Conservation (phyloP, 2,329 filamentous ascomycete species). For the Thielaviopsis euricoi region DNA sequence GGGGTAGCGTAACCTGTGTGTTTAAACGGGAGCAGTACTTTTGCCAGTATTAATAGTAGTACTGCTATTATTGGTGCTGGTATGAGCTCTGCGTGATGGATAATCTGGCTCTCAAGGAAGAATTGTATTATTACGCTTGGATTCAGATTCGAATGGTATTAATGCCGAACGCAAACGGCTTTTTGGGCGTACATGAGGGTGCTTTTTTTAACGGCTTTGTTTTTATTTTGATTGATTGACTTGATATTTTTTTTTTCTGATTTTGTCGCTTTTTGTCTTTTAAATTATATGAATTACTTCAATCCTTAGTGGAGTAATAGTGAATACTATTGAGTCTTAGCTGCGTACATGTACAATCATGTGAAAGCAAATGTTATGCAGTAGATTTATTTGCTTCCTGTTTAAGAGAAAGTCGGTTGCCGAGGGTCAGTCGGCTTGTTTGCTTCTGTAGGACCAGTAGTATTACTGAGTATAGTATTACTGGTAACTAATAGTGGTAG, state of each 20-base stretch:
- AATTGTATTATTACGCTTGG: background rate
- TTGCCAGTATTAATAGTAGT: no score
- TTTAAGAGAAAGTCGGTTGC: background rate
- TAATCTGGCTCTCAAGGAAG: background rate
- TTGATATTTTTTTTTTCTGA: constrained; percentile 17
- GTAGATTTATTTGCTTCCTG: background rate
- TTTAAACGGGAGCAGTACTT: background rate
- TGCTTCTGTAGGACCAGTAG: background rate
- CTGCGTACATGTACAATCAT: background rate
- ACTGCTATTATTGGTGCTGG: no score
- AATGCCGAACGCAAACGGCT: constrained; percentile 2
- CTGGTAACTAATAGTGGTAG: no score
- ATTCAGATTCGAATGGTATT: constrained; percentile 4
- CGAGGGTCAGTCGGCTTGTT: background rate
- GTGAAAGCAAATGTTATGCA: background rate
- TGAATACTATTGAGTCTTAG: background rate
- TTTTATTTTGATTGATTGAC: constrained; percentile 24
- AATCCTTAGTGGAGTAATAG: background rate
- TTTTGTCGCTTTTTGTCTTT: background rate
- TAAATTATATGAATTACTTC: background rate
- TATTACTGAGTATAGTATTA: background rate
- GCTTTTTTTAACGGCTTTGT: constrained; percentile 2
- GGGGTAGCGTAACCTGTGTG: background rate
- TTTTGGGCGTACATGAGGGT: constrained; percentile 6
- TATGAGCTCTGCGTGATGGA: background rate